phyloP scores from a whole-genome alignment of 768 basidiomycete genomes.

The Antrodiella citrinella region DNA sequence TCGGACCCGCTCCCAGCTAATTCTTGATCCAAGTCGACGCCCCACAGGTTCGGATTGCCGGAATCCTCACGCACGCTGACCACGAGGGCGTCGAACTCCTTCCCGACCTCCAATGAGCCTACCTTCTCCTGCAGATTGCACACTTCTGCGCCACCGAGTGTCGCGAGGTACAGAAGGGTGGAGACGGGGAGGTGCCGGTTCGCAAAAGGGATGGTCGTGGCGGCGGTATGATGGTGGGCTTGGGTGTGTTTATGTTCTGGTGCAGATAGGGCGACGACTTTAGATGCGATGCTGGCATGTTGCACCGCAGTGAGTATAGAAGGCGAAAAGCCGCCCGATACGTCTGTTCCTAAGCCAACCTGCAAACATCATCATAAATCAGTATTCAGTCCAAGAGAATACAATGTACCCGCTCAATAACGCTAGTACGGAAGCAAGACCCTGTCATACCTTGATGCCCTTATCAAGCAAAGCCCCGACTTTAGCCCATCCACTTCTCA shows the following conservation, averaged over 20 bases:
- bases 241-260: not conserved
- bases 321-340: constrained; percentile 78
- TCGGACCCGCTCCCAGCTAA: constrained; percentile 11
- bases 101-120: constrained; percentile 74
- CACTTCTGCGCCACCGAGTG: constrained; percentile 82
- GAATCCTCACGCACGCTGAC: constrained; percentile 48
- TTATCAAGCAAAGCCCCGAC: constrained; percentile 73
- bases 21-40: constrained; percentile 27
- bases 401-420: not conserved
- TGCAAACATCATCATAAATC: no score
- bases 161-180: constrained; percentile 83
- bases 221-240: not conserved
- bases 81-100: constrained; percentile 85
- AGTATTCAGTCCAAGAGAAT: no score
- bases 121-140: constrained; percentile 60
- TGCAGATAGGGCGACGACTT: constrained; percentile 47
- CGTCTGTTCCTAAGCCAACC: constrained; percentile 94
- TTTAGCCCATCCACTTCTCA: constrained; percentile 77
- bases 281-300: constrained; percentile 74
- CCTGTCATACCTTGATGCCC: constrained; percentile 70
- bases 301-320: constrained; percentile 74
- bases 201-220: constrained; percentile 28
- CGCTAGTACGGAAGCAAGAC: not conserved
- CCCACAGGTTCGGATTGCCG: constrained; percentile 54
- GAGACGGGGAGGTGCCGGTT: constrained; percentile 62